These are phyloP conservation scores for Aureobasidium musti DNA, from an alignment of 2,329 filamentous ascomycete species.

Conservation along the genomic window DNA sequence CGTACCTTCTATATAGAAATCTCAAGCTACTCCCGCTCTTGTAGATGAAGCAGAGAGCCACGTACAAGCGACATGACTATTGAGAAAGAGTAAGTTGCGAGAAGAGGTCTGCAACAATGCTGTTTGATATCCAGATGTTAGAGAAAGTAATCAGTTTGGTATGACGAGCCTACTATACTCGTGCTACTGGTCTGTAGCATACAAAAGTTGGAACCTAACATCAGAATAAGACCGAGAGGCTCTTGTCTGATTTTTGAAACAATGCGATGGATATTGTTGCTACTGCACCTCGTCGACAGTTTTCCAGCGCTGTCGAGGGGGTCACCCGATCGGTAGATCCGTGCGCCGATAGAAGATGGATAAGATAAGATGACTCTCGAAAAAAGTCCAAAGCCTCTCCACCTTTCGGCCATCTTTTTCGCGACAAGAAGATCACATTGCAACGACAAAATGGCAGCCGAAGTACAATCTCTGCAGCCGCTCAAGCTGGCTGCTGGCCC, in stretches of 20 bases:
- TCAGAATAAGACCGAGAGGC: not conserved
- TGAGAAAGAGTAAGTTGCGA: not conserved
- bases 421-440: slow-evolving; percentile 13
- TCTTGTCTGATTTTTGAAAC: not conserved
- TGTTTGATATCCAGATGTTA: not conserved
- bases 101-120: too few relatives aligned
- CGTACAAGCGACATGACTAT: not conserved
- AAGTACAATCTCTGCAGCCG: slow-evolving; percentile 76
- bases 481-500: slow-evolving; percentile 82
- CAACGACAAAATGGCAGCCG: slow-evolving; percentile 69
- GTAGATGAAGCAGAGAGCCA: not conserved
- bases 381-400: slow-evolving; percentile 27
- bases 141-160: not conserved
- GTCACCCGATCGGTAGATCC: not conserved
- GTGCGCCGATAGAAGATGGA: not conserved
- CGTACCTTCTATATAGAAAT: not conserved
- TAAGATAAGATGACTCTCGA: slow-evolving; percentile 9
- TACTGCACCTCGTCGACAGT: not conserved
- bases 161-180: not conserved
- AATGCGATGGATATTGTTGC: too few relatives aligned
- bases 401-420: slow-evolving; percentile 26
- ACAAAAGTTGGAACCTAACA: not conserved
- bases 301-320: not conserved
- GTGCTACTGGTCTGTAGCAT: not conserved
- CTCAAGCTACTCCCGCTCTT: not conserved